These are phyloP conservation scores for Diaporthe sp. DNA, from an alignment of 2,329 filamentous ascomycete species.

Conservation along the genomic window DNA sequence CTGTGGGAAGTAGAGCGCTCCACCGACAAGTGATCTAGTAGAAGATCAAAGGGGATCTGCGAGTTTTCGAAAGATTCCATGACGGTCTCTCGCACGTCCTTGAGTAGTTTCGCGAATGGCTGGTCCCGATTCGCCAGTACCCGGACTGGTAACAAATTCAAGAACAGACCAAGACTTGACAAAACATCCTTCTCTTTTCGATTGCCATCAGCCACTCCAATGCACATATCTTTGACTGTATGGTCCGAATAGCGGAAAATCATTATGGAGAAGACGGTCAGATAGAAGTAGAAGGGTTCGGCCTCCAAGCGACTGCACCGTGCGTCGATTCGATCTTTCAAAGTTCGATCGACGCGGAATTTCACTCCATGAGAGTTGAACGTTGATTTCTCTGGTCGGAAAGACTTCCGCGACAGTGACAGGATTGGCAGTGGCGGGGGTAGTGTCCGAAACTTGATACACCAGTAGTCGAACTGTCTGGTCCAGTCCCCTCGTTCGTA, in stretches of 20 bases:
- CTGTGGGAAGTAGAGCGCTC: slow-evolving; percentile 53
- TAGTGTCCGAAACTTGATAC: not conserved
- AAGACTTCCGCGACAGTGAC: slow-evolving; percentile 43
- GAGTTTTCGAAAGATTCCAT: slow-evolving; percentile 58
- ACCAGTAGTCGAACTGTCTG: slow-evolving; percentile 28
- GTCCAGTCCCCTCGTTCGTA: slow-evolving; percentile 49
- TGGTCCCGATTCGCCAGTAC: slow-evolving; percentile 52
- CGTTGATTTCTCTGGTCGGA: slow-evolving; percentile 27
- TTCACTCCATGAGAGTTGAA: slow-evolving; percentile 39
- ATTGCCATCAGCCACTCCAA: slow-evolving; percentile 64
- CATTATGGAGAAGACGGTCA: slow-evolving; percentile 57
- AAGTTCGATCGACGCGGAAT: not conserved
- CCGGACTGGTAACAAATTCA: slow-evolving; percentile 64
- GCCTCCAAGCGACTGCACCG: not conserved
- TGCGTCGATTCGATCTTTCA: not conserved
- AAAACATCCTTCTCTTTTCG: slow-evolving; percentile 52
- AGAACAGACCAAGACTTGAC: slow-evolving; percentile 59
- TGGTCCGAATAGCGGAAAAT: not conserved
- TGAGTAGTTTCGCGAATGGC: slow-evolving; percentile 47
- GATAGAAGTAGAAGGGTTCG: slow-evolving; percentile 60
- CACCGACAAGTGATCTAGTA: slow-evolving; percentile 60
- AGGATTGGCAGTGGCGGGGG: slow-evolving; percentile 16
- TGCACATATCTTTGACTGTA: slow-evolving; percentile 54
- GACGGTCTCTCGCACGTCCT: slow-evolving; percentile 42
- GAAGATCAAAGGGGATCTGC: slow-evolving; percentile 61